Evolutionary conservation across 306 rosid genomes (phyloP), one percentile per base, ranked within the genome.

Genomic region (Boehmeria nivea): DNA sequence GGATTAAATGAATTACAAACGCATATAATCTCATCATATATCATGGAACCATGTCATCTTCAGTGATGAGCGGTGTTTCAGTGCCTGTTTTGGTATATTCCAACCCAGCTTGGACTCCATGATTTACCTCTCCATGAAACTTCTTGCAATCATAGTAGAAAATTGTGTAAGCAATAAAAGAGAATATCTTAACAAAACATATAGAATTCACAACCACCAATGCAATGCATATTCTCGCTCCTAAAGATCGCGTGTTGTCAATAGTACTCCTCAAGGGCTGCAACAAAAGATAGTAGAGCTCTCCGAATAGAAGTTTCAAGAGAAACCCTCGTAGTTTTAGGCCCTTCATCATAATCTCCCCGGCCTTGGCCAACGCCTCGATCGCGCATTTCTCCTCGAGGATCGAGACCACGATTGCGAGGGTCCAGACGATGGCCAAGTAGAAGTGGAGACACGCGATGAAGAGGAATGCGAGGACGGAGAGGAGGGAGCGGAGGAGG

Each of bases 131-230:
- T 53, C 65, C 80, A 26, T 64, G 61, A 45, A 8, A 46, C 57
- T 69, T 38, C 80, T 64, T 64, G 69, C 75, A 69, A 15, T 16
- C n/a, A 50, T 60, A 21, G 65, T 74, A 74, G 20, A 69, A 45
- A 6, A 64, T 56, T 12, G 75, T 64, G 43, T 17, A 69, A 1
- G 49, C 68, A 45, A 64, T 56, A 17, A 20, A 13, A 14, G 18
- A 24, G 8, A 40, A 54, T 47, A 65, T 48, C 49, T 16, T 64
- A 9, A 74, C 53, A 54, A 64, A 16, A 18, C 24, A 20, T 0
- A 12, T 0, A 6, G 44, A 34, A 43, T n/a, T 54, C 5, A 46
- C 4, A 4, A 34, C 8, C n/a, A 64, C 15, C 36, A 65, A 14
- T 0, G 37, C 44, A 39, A 47, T 2, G n/a, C 57, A 13, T 19